Conservation (phyloP, 495 filamentous ascomycete species). For the Podospora tetraspora region DNA sequence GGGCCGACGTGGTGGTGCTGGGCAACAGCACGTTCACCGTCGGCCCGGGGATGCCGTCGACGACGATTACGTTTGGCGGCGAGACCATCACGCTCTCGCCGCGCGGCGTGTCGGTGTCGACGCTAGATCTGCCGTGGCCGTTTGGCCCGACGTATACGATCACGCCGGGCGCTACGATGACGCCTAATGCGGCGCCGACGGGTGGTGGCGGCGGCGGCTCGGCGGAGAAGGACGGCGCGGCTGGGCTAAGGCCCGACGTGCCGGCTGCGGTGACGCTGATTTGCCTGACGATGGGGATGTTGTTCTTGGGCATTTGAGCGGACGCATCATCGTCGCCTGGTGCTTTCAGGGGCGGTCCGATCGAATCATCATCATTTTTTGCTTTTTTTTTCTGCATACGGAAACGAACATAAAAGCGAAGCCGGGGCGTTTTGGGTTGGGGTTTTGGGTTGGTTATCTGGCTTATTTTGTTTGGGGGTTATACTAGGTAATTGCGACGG, state of each 20-base stretch:
- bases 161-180: slow-evolving; percentile 17
- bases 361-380: too few species aligned
- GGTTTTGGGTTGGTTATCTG: not conserved
- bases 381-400: slow-evolving; percentile 2
- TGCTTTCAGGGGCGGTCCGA: not conserved
- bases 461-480: not conserved
- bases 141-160: slow-evolving; percentile 41
- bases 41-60: slow-evolving; percentile 28
- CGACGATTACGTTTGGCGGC: slow-evolving; percentile 39
- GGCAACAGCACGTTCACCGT: slow-evolving; percentile 42
- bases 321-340: not conserved
- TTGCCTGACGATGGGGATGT: slow-evolving; percentile 23
- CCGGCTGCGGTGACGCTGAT: slow-evolving; percentile 2
- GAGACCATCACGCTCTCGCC: slow-evolving; percentile 45
- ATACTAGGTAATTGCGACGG: not conserved
- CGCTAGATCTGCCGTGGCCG: slow-evolving; percentile 38
- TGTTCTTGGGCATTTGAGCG: slow-evolving; percentile 19
- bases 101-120: slow-evolving; percentile 39
- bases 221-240: slow-evolving; percentile 7
- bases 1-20: slow-evolving; percentile 46
- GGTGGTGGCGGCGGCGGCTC: not conserved
- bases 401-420: not conserved
- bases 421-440: not conserved
- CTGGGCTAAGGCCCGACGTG: slow-evolving; percentile 6
- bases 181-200: slow-evolving; percentile 19